phyloP scores from a whole-genome alignment of 2,329 filamentous ascomycete genomes.

The Chaetomium strumarium region DNA sequence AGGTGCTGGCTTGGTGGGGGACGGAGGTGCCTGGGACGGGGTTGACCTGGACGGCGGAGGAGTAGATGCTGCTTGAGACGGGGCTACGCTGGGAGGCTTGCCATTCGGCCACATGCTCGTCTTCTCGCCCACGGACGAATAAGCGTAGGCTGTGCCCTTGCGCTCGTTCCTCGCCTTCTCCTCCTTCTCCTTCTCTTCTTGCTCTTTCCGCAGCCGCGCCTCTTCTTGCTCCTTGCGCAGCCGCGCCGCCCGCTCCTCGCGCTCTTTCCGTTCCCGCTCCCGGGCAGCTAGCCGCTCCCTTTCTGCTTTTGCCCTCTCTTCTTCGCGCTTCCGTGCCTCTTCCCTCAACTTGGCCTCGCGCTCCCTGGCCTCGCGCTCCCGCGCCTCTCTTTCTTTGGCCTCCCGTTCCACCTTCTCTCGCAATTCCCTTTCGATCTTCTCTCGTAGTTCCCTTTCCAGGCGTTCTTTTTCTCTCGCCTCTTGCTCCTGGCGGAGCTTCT shows the following conservation, averaged over 20 bases:
- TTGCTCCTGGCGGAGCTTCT: constrained; percentile 31
- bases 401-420: constrained; percentile 41
- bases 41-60: constrained; percentile 23
- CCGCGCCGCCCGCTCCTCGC: constrained; percentile 19
- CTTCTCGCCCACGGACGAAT: constrained; percentile 60
- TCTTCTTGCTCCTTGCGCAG: constrained; percentile 18
- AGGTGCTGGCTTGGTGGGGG: constrained; percentile 26
- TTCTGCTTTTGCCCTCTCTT: constrained; percentile 28
- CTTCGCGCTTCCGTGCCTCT: constrained; percentile 29
- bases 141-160: constrained; percentile 53
- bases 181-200: too few species aligned
- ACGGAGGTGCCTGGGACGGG: constrained; percentile 18
- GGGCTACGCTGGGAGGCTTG: constrained; percentile 38
- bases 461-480: constrained; percentile 30
- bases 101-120: constrained; percentile 65
- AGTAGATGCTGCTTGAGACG: constrained; percentile 28
- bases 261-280: constrained; percentile 22
- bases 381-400: constrained; percentile 34
- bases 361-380: constrained; percentile 26
- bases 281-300: constrained; percentile 16
- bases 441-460: constrained; percentile 28
- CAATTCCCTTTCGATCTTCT: constrained; percentile 32
- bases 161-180: constrained; percentile 26
- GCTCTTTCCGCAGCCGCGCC: constrained; percentile 17
- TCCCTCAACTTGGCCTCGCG: constrained; percentile 19